A percentile compares a stretch with the other conserved stretches of the same genome.
phyloP scores from a whole-genome alignment of 306 rosid genomes.

The Dalbergia cochinchinensis region DNA sequence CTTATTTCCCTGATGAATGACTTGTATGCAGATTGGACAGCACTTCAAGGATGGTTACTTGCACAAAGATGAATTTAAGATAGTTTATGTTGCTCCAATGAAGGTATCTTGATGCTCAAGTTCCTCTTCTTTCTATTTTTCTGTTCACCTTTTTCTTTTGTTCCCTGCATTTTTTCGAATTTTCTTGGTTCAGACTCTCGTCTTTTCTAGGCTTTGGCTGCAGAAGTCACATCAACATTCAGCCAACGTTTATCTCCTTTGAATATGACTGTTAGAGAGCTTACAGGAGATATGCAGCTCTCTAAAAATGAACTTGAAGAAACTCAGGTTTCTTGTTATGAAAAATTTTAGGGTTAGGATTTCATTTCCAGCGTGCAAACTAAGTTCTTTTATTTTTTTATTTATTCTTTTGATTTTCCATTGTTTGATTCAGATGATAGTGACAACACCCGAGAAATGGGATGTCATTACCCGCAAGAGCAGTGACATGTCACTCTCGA shows the following conservation, averaged over 20 bases:
- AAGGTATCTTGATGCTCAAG: slow-evolving; percentile 63
- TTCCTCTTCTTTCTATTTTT: slow-evolving; percentile 27
- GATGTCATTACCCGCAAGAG: slow-evolving; percentile 99
- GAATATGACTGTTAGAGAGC: slow-evolving; percentile 90
- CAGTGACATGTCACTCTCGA: slow-evolving; percentile 96
- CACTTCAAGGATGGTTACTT: slow-evolving; percentile 94
- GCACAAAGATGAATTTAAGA: slow-evolving; percentile 93
- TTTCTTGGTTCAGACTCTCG: slow-evolving; percentile 40
- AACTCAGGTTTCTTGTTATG: slow-evolving; percentile 80
- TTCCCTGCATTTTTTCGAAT: slow-evolving; percentile 33
- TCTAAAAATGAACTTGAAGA: slow-evolving; percentile 91
- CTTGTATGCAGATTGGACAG: slow-evolving; percentile 83
- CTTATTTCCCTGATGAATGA: slow-evolving; percentile 36
- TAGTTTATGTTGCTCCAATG: slow-evolving; percentile 99
- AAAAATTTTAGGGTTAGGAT: slow-evolving; percentile 39
- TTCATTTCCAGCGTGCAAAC: slow-evolving; percentile 38
- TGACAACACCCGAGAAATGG: slow-evolving; percentile 99
- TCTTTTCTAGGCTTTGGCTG: slow-evolving; percentile 88
- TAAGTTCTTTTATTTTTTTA: not conserved
- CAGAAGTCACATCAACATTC: slow-evolving; percentile 93
- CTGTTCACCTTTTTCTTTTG: slow-evolving; percentile 16
- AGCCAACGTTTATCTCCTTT: slow-evolving; percentile 96
- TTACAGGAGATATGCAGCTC: slow-evolving; percentile 99
- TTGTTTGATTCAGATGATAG: slow-evolving; percentile 85
- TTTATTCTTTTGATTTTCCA: not conserved